Evolutionary conservation across 2,329 filamentous ascomycete genomes (phyloP).

Genomic region (Fusarium heterosporum): DNA sequence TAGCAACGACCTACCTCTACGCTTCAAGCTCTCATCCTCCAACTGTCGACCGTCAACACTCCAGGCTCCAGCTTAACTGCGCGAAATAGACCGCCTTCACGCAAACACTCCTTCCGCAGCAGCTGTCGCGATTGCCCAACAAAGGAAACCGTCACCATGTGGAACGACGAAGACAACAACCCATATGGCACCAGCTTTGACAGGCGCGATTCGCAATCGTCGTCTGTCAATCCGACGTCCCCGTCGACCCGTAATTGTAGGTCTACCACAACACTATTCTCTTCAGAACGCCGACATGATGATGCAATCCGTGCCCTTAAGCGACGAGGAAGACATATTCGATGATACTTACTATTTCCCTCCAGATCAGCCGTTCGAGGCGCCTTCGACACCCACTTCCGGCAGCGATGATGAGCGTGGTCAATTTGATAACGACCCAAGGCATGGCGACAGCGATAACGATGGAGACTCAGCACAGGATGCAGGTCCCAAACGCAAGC

Average conservation of each 20-base stretch:
- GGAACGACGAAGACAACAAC: slow-evolving; percentile 99
- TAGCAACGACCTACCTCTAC: slow-evolving; percentile 34
- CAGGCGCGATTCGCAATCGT: slow-evolving; percentile 82
- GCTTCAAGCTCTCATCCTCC: slow-evolving; percentile 38
- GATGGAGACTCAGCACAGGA: slow-evolving; percentile 59
- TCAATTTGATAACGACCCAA: slow-evolving; percentile 45
- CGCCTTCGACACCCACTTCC: slow-evolving; percentile 77
- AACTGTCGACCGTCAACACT: slow-evolving; percentile 18
- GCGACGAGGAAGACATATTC: slow-evolving; percentile 2
- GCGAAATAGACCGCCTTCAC: slow-evolving; percentile 21
- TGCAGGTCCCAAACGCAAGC: slow-evolving; percentile 71
- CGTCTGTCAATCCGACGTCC: slow-evolving; percentile 74
- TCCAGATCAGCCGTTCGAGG: slow-evolving; percentile 63
- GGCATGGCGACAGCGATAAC: slow-evolving; percentile 58
- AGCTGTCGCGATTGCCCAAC: slow-evolving; percentile 24
- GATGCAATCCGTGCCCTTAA: slow-evolving; percentile 4
- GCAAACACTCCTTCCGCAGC: slow-evolving; percentile 14
- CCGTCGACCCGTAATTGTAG: slow-evolving; percentile 69
- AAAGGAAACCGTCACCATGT: slow-evolving; percentile 70
- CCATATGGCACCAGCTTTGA: slow-evolving; percentile 93
- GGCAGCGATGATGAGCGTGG: slow-evolving; percentile 71
- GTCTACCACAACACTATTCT: slow-evolving; percentile 47
- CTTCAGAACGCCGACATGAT: slow-evolving; percentile 1
- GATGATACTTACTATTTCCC: slow-evolving; percentile 24
- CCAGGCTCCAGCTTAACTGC: slow-evolving; percentile 35